Evolutionary conservation across 768 basidiomycete genomes (phyloP), one percentile per base, ranked within the genome.

Genomic region (Asterophora parasitica): DNA sequence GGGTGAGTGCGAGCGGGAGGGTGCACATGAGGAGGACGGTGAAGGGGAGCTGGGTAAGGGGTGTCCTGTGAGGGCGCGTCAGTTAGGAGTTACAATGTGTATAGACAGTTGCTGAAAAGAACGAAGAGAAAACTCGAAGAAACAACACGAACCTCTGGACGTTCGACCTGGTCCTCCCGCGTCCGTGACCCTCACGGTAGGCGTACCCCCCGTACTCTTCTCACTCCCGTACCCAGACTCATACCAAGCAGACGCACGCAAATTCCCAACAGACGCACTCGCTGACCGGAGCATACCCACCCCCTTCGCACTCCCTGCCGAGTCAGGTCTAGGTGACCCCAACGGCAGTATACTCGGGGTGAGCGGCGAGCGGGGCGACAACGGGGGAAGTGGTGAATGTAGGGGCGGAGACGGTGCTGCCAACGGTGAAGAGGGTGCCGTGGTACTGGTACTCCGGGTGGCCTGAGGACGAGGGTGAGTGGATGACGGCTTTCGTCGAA

Each of bases 401-500:
- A 32, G 19, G n/a, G 37, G 7, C 4, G 34, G 20, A 13, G n/a
- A 20, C 1, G 19, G 36, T 17, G 23, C 19, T 10, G 10, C 20
- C 15, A 12, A 35, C 20, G 11, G 44, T 5, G 19, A 17, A 23
- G n/a, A 4, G 12, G 9, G 13, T n/a, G n/a, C n/a, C 7, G 26
- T 28, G 26, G 16, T 23, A 6, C n/a, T n/a, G n/a, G n/a, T n/a
- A n/a, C n/a, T 23, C 23, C 23, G 23, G 23, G 23, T 3, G 23
- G 23, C 23, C 6, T 23, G 23, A 23, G 23, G 23, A 23, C 23
- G 23, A 3, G 23, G 23, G 23, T 23, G 23, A 6, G 23, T 32
- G 46, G n/a, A 44, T 2, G 54, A 53, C 3, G 54, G 51, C 0
- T 50, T 50, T 5, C 53, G 48, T 5, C 47, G 47, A 5, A 54